phyloP scores from a whole-genome alignment of 2,329 filamentous ascomycete species.

The Microcera coccophila region DNA sequence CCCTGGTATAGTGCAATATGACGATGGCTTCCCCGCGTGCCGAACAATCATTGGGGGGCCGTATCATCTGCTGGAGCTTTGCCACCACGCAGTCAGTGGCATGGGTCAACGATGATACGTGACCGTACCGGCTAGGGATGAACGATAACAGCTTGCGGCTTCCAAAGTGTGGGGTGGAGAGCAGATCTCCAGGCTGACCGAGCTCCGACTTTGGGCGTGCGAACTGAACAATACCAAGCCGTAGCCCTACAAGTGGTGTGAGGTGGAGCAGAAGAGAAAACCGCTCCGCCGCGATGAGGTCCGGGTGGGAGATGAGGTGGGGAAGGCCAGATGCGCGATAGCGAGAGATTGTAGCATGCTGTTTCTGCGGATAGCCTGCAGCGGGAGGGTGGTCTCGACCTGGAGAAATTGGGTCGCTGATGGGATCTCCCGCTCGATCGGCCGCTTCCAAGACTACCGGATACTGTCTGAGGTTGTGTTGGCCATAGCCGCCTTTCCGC shows the following conservation, averaged over 20 bases:
- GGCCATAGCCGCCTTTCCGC: slow-evolving; percentile 5
- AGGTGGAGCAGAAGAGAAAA: slow-evolving; percentile 6
- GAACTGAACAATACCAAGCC: slow-evolving; percentile 5
- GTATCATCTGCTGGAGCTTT: slow-evolving; percentile 5
- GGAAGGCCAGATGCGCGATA: slow-evolving; percentile 1
- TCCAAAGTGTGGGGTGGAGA: slow-evolving; percentile 1
- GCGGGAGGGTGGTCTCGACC: background rate
- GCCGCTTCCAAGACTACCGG: background rate
- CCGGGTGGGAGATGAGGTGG: background rate
- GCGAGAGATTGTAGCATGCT: background rate
- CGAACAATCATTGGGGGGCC: background rate
- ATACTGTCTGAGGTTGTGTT: slow-evolving; percentile 8
- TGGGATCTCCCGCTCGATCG: background rate
- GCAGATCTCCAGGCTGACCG: background rate
- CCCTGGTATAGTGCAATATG: slow-evolving; percentile 6
- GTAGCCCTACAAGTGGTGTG: slow-evolving; percentile 6
- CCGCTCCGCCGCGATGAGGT: background rate
- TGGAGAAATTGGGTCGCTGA: background rate
- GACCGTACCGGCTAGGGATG: slow-evolving; percentile 5
- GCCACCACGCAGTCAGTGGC: slow-evolving; percentile 8
- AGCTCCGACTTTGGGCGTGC: slow-evolving; percentile 1
- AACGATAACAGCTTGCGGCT: slow-evolving; percentile 6
- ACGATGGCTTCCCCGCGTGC: background rate
- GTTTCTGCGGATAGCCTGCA: background rate
- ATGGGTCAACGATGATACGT: slow-evolving; percentile 1